These are phyloP conservation scores for Magnolia sinica DNA, from an alignment of 164 flowering plant species.

Conservation along the genomic window DNA sequence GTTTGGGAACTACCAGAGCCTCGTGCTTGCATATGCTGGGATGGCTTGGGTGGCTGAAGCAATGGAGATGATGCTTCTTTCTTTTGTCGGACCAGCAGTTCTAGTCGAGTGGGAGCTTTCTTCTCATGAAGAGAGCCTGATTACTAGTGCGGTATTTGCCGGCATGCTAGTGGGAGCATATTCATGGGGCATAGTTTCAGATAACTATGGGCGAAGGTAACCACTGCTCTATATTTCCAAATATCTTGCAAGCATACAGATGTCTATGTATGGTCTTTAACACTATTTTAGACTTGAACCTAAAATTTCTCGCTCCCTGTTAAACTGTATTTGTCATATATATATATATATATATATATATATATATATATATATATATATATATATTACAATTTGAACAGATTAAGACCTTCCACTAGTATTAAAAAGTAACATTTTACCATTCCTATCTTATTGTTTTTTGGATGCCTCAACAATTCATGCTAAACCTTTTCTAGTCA, in stretches of 20 bases:
- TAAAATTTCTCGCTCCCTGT: too few species aligned
- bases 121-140: constrained; percentile 62
- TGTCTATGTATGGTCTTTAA: background rate
- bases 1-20: constrained; percentile 74
- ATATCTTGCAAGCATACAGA: background rate
- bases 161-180: constrained; percentile 93
- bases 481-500: too few species aligned
- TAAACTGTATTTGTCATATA: too few species aligned
- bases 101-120: constrained; percentile 73
- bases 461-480: too few species aligned
- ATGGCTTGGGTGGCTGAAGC: constrained; percentile 88
- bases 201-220: constrained; percentile 71
- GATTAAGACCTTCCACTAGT: too few species aligned
- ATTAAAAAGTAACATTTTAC: too few species aligned
- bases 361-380: too few species aligned
- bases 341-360: too few species aligned
- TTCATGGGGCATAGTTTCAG: constrained; percentile 87
- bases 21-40: constrained; percentile 80
- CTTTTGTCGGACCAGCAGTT: constrained; percentile 87
- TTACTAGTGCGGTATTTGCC: constrained; percentile 78
- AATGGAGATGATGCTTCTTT: constrained; percentile 96
- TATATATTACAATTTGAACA: too few species aligned
- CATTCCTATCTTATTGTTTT: too few species aligned
- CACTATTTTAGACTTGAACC: too few species aligned
- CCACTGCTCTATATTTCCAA: background rate